Evolutionary conservation across 768 basidiomycete species (phyloP), one percentile per base, ranked within the genome.

Genomic region (Mycena epipterygia): DNA sequence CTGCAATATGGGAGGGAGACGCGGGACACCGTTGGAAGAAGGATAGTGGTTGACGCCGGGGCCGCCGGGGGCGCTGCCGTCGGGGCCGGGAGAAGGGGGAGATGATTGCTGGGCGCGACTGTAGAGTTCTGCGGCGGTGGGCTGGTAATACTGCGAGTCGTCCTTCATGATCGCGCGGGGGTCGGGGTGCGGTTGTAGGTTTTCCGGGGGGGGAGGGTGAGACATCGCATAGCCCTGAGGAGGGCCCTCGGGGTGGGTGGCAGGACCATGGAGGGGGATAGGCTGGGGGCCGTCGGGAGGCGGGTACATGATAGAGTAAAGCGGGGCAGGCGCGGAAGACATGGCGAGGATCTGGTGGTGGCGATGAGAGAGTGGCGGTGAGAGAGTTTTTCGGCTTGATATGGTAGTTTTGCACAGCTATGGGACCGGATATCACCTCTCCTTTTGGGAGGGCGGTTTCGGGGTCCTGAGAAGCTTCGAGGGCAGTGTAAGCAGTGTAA

Each of bases 1-100:
- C 81, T 95, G 94, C 35, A 95, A 83, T 77, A 96, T 95, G 55
- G 93, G 95, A 42, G 95, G 95, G 5, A 96, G 85, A 58, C 87
- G 83, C 8, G 86, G 86, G 8, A 87, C 87, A 58, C 85, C 85
- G 49, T 80, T 82, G 39, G 86, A 84, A 6, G 87, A 86, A 1
- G 87, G 87, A 74, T 88, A 88, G 77, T 88, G 87, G 76, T 88
- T 89, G 67, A 85, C 84, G 65, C 86, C 87, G n/a, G 86, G 82
- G 46, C 86, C 87, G 56, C 81, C 79, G 23, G 77, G 77, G 72
- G 64, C 70, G 56, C 73, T 59, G 44, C 63, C 73, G 35, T 83
- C 85, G 64, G 82, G 64, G 44, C 76, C 75, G 17, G 83, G 80
- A 30, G 84, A 77, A 23, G 82, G 74, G 37, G 83, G 74, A 32